Evolutionary conservation across 768 basidiomycete genomes (phyloP).

Genomic region (Suillus sp.): DNA sequence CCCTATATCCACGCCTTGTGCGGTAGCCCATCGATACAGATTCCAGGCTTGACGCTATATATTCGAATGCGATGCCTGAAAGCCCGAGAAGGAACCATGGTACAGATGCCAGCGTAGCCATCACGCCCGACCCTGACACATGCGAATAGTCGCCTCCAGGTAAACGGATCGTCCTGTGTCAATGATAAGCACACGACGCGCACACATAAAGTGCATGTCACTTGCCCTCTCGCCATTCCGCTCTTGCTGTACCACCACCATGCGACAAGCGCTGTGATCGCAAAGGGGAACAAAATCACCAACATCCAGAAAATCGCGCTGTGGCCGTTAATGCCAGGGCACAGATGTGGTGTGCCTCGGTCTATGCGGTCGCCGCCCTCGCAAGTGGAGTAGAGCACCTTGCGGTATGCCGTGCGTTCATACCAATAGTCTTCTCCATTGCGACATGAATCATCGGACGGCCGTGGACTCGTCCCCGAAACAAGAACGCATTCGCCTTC

Average conservation of each 20-base stretch:
- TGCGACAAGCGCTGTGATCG: conserved; percentile 70
- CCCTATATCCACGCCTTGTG: conserved; percentile 67
- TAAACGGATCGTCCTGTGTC: conserved; percentile 69
- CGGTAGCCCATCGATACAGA: conserved; percentile 40
- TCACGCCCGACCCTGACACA: conserved; percentile 44
- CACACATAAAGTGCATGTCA: conserved; percentile 14
- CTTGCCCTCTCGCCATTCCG: conserved; percentile 75
- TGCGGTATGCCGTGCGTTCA: conserved; percentile 87
- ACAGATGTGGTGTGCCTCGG: conserved; percentile 69
- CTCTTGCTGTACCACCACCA: conserved; percentile 83
- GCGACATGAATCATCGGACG: conserved; percentile 63
- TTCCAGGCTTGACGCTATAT: conserved; percentile 53
- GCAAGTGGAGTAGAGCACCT: conserved; percentile 88
- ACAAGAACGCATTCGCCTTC: conserved; percentile 78
- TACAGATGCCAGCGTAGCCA: conserved; percentile 82
- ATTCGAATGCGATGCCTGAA: conserved; percentile 71
- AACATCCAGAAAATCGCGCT: conserved; percentile 84
- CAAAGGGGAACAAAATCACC: conserved; percentile 75
- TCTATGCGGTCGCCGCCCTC: conserved; percentile 80
- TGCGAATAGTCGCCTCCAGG: conserved; percentile 53
- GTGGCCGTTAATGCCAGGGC: conserved; percentile 79
- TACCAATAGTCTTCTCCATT: conserved; percentile 83
- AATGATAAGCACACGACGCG: conserved; percentile 18
- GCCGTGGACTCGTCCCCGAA: conserved; percentile 63
- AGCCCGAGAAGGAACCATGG: conserved; percentile 90